Evolutionary conservation across 164 flowering plant genomes (phyloP), one percentile per base, ranked within the genome.

Genomic region (Vitis amurensis): DNA sequence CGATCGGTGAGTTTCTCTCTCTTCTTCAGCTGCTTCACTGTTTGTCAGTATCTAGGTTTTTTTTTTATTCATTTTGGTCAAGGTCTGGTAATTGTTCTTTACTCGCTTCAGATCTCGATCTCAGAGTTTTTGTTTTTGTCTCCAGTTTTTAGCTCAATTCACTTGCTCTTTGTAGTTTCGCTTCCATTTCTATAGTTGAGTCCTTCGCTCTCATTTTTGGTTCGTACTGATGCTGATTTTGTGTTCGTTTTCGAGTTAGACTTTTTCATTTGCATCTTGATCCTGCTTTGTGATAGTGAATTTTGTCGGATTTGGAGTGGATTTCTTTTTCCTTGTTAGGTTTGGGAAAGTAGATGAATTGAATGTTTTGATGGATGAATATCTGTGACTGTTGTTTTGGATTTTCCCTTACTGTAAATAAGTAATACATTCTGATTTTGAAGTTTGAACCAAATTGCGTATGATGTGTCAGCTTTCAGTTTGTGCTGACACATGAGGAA

Each of bases 1-100:
- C 68, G 88, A 90, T 82, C 89, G 95, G 99, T 94, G 82, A 89
- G 94, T 90, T 75, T 47, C 63, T 68, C 31, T 64, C 31, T 65
- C 70, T 48, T 64, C 67, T 51, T 57, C 59, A 16, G 58, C 64
- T 61, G 63, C 71, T 47, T 23, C 11, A 51, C 31, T 51, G n/a
- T 23, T 11, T 13, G 13, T 49, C 13, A 29, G 13, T 48, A 30
- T 61, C 11, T 11, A 64, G 55, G 30, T 64, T 29, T 64, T 27
- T 64, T 27, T 51, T 11, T 57, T 27, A 4, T 59, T 52, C 9
- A 11, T 13, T 57, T 60, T 13, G 49, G 12, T 50, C 62, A 59
- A 51, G 57, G 29, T 59, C 27, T 49, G 47, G 8, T 27, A 9
- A 55, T 17, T 55, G 50, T 62, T 59, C 13, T 59, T 59, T 9